These are phyloP conservation scores for Alternaria panax DNA, from an alignment of 2,329 filamentous ascomycete species.

Conservation along the genomic window DNA sequence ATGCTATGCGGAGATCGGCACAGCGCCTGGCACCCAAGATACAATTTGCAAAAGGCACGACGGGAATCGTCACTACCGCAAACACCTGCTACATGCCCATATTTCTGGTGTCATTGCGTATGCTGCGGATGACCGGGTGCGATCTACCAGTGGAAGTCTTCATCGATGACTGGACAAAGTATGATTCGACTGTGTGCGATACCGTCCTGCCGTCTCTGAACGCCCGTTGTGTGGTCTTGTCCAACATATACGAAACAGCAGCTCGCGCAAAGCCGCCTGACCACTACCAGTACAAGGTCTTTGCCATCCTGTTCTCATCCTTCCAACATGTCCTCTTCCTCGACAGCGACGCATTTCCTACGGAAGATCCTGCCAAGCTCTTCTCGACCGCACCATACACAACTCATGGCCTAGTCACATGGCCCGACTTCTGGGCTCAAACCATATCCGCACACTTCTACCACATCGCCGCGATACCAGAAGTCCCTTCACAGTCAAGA, in stretches of 20 bases:
- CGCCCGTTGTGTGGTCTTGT: constrained; percentile 49
- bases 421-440: constrained; percentile 63
- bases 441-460: constrained; percentile 56
- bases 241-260: constrained; percentile 30
- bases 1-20: constrained; percentile 29
- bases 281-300: constrained; percentile 63
- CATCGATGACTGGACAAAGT: constrained; percentile 47
- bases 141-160: constrained; percentile 59
- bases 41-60: constrained; percentile 50
- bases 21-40: constrained; percentile 38
- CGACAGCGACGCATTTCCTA: constrained; percentile 65
- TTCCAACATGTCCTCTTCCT: constrained; percentile 67
- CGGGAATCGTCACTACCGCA: constrained; percentile 61
- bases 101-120: constrained; percentile 59
- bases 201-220: constrained; percentile 48
- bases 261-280: constrained; percentile 21
- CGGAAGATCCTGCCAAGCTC: constrained; percentile 55
- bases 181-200: constrained; percentile 51
- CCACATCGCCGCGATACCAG: constrained; percentile 52
- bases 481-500: constrained; percentile 37
- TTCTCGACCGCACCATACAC: constrained; percentile 62
- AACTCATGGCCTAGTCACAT: constrained; percentile 62
- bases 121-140: constrained; percentile 61
- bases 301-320: constrained; percentile 65
- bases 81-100: constrained; percentile 59